A percentile compares a stretch with the other conserved stretches of the same genome.
These are phyloP conservation scores for Strigomonas galati DNA, from an alignment of 208 protist species.

Conservation along the genomic window DNA sequence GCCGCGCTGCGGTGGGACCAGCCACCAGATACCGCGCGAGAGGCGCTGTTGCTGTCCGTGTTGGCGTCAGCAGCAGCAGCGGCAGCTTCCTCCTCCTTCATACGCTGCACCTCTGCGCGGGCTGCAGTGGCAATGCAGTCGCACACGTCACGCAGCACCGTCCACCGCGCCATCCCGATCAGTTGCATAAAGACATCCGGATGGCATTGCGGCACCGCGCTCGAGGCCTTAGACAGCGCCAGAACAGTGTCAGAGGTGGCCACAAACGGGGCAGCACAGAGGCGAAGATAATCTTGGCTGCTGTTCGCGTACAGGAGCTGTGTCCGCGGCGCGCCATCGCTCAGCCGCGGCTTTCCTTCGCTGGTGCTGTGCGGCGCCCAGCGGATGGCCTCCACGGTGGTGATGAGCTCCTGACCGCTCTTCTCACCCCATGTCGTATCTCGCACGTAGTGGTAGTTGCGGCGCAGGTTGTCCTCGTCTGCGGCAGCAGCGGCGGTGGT, in stretches of 20 bases:
- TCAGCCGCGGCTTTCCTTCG: background rate
- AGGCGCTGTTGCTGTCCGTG: background rate
- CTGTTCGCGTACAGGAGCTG: slow-evolving; percentile 11
- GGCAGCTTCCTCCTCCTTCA: background rate
- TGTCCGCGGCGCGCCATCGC: slow-evolving; percentile 1
- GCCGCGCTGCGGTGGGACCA: background rate
- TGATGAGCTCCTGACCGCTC: slow-evolving; percentile 6
- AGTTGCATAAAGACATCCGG: slow-evolving; percentile 68
- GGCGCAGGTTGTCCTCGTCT: background rate
- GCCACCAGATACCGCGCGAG: background rate
- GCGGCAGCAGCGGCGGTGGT: background rate
- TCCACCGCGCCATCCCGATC: slow-evolving; percentile 60
- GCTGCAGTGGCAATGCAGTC: slow-evolving; percentile 24
- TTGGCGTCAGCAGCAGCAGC: background rate
- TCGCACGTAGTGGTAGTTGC: slow-evolving; percentile 27
- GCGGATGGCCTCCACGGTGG: slow-evolving; percentile 2
- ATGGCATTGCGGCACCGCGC: slow-evolving; percentile 43
- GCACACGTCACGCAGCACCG: slow-evolving; percentile 32
- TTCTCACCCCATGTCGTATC: slow-evolving; percentile 29
- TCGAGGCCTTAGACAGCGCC: background rate
- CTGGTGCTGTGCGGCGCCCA: slow-evolving; percentile 3
- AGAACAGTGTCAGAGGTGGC: background rate
- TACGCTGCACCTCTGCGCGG: slow-evolving; percentile 6
- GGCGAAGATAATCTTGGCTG: slow-evolving; percentile 14
- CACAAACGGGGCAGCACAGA: slow-evolving; percentile 3